These are phyloP conservation scores for Camellia oleifera DNA, from an alignment of 179 eudicot genomes.

Conservation along the genomic window DNA sequence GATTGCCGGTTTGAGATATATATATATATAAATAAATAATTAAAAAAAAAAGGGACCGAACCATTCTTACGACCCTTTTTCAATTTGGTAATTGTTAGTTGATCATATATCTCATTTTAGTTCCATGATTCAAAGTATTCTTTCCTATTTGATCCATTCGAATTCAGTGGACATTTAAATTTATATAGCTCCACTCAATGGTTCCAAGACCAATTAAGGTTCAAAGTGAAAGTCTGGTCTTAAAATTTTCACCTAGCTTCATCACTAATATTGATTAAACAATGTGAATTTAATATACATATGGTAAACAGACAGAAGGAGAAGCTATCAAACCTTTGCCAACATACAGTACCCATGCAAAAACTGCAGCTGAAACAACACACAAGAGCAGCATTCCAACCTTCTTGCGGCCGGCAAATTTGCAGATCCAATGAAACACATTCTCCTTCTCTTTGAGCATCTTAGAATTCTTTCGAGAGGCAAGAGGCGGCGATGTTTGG, in stretches of 20 bases:
- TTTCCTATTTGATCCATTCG: too few species aligned
- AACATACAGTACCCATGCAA: constrained; percentile 76
- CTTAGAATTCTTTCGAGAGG: constrained; percentile 52
- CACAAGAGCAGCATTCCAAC: constrained; percentile 91
- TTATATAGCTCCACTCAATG: not conserved
- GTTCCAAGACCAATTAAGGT: not conserved
- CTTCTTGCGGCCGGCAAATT: constrained; percentile 71
- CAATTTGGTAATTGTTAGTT: too few species aligned
- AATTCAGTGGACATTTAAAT: not conserved
- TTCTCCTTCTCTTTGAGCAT: constrained; percentile 83
- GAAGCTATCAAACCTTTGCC: constrained; percentile 70
- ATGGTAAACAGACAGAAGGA: not conserved
- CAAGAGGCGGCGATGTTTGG: constrained; percentile 40
- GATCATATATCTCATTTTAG: too few species aligned
- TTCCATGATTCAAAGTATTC: too few species aligned
- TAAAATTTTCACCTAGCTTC: too few species aligned
- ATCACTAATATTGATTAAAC: too few species aligned
- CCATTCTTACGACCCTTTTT: too few species aligned
- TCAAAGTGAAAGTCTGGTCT: too few species aligned
- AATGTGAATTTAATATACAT: not conserved
- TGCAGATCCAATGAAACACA: constrained; percentile 63
- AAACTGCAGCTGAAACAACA: constrained; percentile 70
- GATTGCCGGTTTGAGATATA: too few species aligned
- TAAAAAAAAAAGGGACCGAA: too few species aligned
- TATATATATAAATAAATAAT: too few species aligned